Percentiles rank a stretch among this genome's conserved stretches.
These are phyloP conservation scores for Cutaneotrichosporon sp. DNA, from an alignment of 1,284 basidiomycete genomes.

Conservation along the genomic window DNA sequence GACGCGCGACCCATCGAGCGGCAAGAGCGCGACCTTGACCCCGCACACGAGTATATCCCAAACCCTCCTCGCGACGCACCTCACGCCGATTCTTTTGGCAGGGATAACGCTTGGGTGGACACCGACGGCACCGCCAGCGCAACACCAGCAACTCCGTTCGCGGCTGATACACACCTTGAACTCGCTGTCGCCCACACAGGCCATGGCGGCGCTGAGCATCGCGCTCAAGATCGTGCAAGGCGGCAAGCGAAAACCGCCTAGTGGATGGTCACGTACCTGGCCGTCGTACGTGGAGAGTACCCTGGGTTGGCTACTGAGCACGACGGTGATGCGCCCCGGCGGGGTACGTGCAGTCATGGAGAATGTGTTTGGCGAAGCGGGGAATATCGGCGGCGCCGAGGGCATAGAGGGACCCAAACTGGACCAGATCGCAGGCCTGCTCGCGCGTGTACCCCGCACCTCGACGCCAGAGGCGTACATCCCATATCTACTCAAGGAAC, in stretches of 20 bases:
- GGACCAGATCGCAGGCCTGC: conserved; percentile 33
- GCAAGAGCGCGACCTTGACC: conserved; percentile 11
- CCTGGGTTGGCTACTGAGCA: conserved; percentile 27
- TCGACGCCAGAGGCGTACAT: conserved; percentile 28
- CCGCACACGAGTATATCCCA: conserved; percentile 20
- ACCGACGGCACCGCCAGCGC: conserved; percentile 20
- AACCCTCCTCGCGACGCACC: conserved; percentile 23
- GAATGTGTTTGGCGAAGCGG: conserved; percentile 36
- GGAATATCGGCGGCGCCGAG: conserved; percentile 15
- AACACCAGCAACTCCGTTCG: conserved; percentile 16
- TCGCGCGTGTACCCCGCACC: conserved; percentile 29
- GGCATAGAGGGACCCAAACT: conserved; percentile 34
- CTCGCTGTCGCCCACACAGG: conserved; percentile 26
- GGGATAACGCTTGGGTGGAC: conserved; percentile 32
- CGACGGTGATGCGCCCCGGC: conserved; percentile 28
- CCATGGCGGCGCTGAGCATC: conserved; percentile 26
- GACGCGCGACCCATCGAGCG: conserved; percentile 15
- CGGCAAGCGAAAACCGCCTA: conserved; percentile 7
- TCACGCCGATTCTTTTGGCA: conserved; percentile 28
- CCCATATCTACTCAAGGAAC: conserved; percentile 22
- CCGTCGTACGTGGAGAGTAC: conserved; percentile 31
- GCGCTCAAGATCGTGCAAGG: conserved; percentile 21
- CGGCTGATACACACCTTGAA: conserved; percentile 13
- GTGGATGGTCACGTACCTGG: conserved; percentile 30
- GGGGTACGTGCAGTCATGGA: conserved; percentile 39